These are phyloP conservation scores for Fusarium nodosum DNA, from an alignment of 2,329 filamentous ascomycete genomes.

Conservation along the genomic window DNA sequence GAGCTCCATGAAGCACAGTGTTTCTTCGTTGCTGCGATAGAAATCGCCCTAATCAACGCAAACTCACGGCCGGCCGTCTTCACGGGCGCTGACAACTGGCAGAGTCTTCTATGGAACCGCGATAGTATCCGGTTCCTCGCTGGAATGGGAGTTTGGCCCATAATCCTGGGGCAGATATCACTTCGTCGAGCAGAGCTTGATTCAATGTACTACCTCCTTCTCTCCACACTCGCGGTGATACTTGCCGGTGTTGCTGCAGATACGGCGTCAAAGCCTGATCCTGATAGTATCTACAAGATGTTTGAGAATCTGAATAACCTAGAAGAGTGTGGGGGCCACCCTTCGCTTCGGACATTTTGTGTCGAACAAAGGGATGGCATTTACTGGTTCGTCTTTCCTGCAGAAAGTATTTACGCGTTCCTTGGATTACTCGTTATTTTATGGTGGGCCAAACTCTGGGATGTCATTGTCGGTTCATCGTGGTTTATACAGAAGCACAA, in stretches of 20 bases:
- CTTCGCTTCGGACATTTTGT: conserved; percentile 26
- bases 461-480: rapidly evolving
- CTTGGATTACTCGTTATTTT: conserved; percentile 5
- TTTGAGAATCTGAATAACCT: conserved; percentile 6
- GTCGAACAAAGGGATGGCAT: conserved; percentile 5
- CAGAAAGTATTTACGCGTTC: conserved; percentile 10
- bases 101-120: conserved; percentile 10
- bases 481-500: not conserved
- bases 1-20: conserved; percentile 36
- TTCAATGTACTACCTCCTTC: conserved; percentile 4
- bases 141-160: conserved; percentile 21
- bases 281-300: conserved; percentile 4
- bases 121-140: conserved; percentile 4
- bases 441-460: conserved; percentile 22
- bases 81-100: conserved; percentile 15
- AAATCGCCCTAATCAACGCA: conserved; percentile 6
- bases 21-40: conserved; percentile 22
- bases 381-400: conserved; percentile 20
- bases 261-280: not conserved
- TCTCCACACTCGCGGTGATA: conserved; percentile 2
- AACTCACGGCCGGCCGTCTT: not conserved
- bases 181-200: conserved; percentile 14
- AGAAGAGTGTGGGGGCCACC: conserved; percentile 9
- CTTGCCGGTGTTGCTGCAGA: conserved; percentile 7
- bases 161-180: conserved; percentile 2